Evolutionary conservation across 345 rosid species (phyloP).

Genomic region (Fremontodendron californicum): DNA sequence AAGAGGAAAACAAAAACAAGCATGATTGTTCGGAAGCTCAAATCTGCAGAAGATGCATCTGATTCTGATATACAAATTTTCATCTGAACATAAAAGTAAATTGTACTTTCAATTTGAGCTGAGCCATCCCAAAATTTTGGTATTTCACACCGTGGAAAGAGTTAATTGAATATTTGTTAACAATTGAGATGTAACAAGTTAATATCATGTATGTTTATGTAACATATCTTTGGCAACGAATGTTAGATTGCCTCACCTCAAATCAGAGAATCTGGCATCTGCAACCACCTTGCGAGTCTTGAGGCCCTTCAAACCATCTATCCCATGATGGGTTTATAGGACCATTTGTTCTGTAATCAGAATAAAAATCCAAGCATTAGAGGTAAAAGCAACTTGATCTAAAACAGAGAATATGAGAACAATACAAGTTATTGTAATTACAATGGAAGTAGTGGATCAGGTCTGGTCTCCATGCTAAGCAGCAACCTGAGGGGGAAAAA

Average conservation of each 20-base stretch:
- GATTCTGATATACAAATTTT: slow-evolving; percentile 20
- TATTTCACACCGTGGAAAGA: slow-evolving; percentile 18
- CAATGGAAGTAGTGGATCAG: slow-evolving; percentile 66
- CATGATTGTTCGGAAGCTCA: slow-evolving; percentile 8
- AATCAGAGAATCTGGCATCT: slow-evolving; percentile 58
- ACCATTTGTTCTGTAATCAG: slow-evolving; percentile 56
- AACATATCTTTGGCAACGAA: slow-evolving; percentile 16
- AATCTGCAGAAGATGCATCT: background rate
- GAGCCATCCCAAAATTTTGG: slow-evolving; percentile 10
- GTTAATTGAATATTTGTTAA: slow-evolving; percentile 6
- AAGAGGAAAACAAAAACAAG: background rate
- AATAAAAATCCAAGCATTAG: slow-evolving; percentile 2
- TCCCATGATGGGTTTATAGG: slow-evolving; percentile 62
- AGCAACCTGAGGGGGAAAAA: slow-evolving; percentile 38
- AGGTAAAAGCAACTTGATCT: background rate
- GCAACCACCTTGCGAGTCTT: slow-evolving; percentile 57
- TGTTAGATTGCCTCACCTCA: slow-evolving; percentile 20
- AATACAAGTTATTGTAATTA: slow-evolving; percentile 24
- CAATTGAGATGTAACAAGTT: slow-evolving; percentile 15
- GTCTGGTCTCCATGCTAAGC: slow-evolving; percentile 31
- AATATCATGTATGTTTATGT: slow-evolving; percentile 13
- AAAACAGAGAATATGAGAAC: background rate
- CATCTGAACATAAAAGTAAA: background rate
- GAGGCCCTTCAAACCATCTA: slow-evolving; percentile 75
- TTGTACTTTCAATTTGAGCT: slow-evolving; percentile 16